Percentiles rank a stretch among this genome's conserved stretches.
Conservation (phyloP, 2,329 filamentous ascomycete genomes). For the Fusarium aywerte region DNA sequence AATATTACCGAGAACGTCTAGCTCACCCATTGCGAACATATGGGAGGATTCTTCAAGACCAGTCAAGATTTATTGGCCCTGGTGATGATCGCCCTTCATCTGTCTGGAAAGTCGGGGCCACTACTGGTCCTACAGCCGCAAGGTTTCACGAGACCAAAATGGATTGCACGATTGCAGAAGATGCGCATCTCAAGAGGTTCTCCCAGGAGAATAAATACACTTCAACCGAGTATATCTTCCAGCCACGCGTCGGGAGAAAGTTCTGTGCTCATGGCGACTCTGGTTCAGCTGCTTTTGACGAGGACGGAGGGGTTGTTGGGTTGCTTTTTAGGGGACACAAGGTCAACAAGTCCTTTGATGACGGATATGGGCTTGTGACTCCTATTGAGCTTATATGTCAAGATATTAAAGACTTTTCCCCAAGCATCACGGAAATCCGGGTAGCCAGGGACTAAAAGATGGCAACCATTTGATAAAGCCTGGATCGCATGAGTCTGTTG, state of each 20-base stretch:
- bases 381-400: no score
- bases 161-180: neutral
- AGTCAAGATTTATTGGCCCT: neutral
- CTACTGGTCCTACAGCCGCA: neutral
- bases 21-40: neutral
- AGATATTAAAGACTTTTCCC: no score
- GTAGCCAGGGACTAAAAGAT: no score
- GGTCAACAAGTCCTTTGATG: neutral
- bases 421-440: no score
- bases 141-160: neutral
- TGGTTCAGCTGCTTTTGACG: neutral
- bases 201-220: no score
- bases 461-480: no score
- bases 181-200: neutral
- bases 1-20: neutral
- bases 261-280: neutral
- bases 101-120: neutral
- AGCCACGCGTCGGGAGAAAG: neutral
- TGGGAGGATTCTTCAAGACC: neutral
- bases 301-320: neutral
- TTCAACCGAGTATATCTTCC: neutral
- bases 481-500: no score
- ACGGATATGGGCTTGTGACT: neutral
- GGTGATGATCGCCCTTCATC: neutral
- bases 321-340: neutral